Conservation (phyloP, 176 grass and related monocot genomes). For the Musa itinerans region DNA sequence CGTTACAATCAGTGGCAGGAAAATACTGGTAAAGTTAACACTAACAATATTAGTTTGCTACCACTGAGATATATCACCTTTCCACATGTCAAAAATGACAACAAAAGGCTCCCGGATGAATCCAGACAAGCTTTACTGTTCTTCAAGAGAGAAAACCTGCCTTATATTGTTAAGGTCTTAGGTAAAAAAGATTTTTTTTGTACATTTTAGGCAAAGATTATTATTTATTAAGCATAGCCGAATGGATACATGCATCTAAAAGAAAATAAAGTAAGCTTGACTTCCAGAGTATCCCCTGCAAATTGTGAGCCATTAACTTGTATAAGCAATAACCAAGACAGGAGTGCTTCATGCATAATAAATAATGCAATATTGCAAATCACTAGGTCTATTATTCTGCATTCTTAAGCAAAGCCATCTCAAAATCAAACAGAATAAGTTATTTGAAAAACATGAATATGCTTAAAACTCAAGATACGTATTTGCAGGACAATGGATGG, state of each 20-base stretch:
- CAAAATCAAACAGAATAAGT: background rate
- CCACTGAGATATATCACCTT: conserved; percentile 33
- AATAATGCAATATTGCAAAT: background rate
- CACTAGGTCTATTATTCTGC: background rate
- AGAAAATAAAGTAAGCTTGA: conserved; percentile 56
- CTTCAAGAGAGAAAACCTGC: conserved; percentile 61
- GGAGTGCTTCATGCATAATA: background rate
- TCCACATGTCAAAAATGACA: conserved; percentile 42
- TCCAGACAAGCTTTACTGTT: conserved; percentile 33
- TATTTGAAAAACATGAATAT: too few relatives aligned
- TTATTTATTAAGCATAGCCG: conserved; percentile 14
- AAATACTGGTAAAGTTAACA: conserved; percentile 7
- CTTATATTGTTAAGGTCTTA: conserved; percentile 51
- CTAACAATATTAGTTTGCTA: conserved; percentile 1
- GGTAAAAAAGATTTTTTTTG: conserved; percentile 14
- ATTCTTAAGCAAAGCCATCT: background rate
- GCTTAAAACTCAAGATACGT: too few relatives aligned
- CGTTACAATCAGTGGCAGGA: background rate
- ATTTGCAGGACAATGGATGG: too few relatives aligned
- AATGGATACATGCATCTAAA: conserved; percentile 75
- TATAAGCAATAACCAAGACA: conserved; percentile 12
- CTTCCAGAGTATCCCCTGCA: conserved; percentile 59
- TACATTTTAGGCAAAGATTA: conserved; percentile 15
- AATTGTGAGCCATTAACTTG: conserved; percentile 11
- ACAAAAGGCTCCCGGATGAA: conserved; percentile 40